Evolutionary conservation across 169 alveolate genomes (phyloP), one percentile per base, ranked within the genome.

Genomic region (Sarcocystis neurona): DNA sequence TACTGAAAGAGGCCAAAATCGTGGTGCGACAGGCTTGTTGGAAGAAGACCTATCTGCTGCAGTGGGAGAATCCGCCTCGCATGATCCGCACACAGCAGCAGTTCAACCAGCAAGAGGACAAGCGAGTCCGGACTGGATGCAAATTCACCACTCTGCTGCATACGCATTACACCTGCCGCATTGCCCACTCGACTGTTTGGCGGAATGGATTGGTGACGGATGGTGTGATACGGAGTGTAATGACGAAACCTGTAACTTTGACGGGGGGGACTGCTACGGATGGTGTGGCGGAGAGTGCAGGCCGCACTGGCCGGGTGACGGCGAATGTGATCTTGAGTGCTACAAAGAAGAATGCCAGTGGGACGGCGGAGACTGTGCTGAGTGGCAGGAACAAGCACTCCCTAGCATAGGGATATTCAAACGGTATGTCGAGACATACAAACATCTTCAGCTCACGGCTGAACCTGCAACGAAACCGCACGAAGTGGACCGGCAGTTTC

Each of bases 281-380:
- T 93, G 94, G 94, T 93, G 95, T 43, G 91, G 93, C n/a, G 93
- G 94, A 4, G 94, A 92, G 39, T 93, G 95, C 82, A 89, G 93
- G 39, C 94, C 94, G 4, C 80, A 85, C n/a, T 93, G 95, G 95
- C 89, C 85, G 48, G 95, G 95, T 5, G 95, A 93, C 84, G 95
- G 95, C 46, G 87, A 89, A 43, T 93, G 95, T 44, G 95, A 93
- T 47, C 78, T 91, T 32, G 94, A 91, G 41, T 93, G 95, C 84
- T 92, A 92, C 50, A 92, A 89, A 58, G 82, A 91, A 23, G 93
- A 92, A 60, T 93, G 95, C 91, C 75, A 92, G 90, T 93, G 94
- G 94, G 95, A 93, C 58, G 92, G 90, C 30, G 94, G 92, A 5
- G 95, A 93, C 84, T 93, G 95, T 84, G 39, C 44, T 53, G 85